Evolutionary conservation across 352 stramenopile genomes (phyloP).

Genomic region (Globisporangium radiosum): DNA sequence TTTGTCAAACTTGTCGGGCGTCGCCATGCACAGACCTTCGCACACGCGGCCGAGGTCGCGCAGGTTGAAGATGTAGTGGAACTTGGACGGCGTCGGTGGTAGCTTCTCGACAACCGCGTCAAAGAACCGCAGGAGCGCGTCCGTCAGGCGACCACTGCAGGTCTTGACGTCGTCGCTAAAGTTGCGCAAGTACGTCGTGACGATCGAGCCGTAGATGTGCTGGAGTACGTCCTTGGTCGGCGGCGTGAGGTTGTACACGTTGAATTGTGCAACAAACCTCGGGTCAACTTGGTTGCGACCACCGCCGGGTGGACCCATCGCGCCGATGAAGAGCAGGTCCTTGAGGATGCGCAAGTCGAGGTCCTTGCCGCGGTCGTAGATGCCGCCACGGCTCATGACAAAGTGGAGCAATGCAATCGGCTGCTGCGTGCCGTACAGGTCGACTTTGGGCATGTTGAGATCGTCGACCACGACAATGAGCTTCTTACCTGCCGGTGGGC

Average conservation of each 20-base stretch:
- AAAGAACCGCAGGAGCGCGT: conserved; percentile 86
- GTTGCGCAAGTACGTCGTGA: conserved; percentile 84
- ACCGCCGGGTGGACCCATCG: conserved; percentile 93
- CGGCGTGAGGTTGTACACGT: conserved; percentile 94
- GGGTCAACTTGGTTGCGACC: conserved; percentile 93
- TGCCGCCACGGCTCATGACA: conserved; percentile 85
- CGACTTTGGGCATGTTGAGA: conserved; percentile 96
- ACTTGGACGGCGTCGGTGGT: conserved; percentile 91
- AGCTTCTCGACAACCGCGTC: conserved; percentile 88
- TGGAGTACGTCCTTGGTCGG: conserved; percentile 87
- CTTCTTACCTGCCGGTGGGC: conserved; percentile 90
- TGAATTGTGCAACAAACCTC: conserved; percentile 93
- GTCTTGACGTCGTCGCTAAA: conserved; percentile 86
- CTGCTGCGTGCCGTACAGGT: conserved; percentile 94
- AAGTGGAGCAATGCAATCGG: conserved; percentile 94
- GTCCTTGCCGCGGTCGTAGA: conserved; percentile 95
- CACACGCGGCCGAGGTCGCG: conserved; percentile 91
- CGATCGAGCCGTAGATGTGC: conserved; percentile 92
- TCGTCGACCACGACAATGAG: conserved; percentile 95
- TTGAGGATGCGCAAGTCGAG: conserved; percentile 91
- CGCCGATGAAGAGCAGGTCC: conserved; percentile 91
- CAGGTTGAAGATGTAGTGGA: conserved; percentile 97
- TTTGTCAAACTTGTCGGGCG: conserved; percentile 81
- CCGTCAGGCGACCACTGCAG: conserved; percentile 77
- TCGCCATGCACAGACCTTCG: conserved; percentile 93